These are phyloP conservation scores for Handroanthus guayacan DNA, from an alignment of 257 asterid genomes.

Conservation along the genomic window DNA sequence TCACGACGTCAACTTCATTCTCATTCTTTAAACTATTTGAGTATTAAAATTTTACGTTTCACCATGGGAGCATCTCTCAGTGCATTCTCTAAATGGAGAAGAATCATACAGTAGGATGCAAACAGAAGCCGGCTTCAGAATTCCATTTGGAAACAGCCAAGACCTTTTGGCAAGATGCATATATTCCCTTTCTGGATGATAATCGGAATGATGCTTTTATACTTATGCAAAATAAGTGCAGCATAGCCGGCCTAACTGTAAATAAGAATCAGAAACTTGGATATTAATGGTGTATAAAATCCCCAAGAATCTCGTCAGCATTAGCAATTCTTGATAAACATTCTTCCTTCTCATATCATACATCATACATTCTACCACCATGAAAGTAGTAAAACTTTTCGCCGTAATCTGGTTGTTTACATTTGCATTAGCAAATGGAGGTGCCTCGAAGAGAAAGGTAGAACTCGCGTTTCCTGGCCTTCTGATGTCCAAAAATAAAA, in stretches of 20 bases:
- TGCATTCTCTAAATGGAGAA: slow-evolving; percentile 22
- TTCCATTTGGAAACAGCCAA: slow-evolving; percentile 32
- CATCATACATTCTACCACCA: slow-evolving; percentile 9
- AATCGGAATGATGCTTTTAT: slow-evolving; percentile 24
- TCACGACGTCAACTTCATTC: not conserved
- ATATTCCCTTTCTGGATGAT: not conserved
- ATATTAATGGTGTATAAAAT: slow-evolving; percentile 35
- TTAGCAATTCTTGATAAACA: slow-evolving; percentile 31
- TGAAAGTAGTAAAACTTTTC: slow-evolving; percentile 38
- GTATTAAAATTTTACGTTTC: not conserved
- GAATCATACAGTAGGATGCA: slow-evolving; percentile 16
- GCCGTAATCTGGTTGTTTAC: slow-evolving; percentile 34
- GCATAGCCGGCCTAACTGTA: not conserved
- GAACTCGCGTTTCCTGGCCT: not conserved
- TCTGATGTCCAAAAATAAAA: too few species aligned
- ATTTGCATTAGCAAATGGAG: slow-evolving; percentile 42
- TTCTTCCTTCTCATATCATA: slow-evolving; percentile 6
- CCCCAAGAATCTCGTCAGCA: slow-evolving; percentile 11
- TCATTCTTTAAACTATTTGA: not conserved
- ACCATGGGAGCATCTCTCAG: not conserved
- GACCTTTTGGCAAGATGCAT: not conserved
- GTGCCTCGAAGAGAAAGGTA: slow-evolving; percentile 48
- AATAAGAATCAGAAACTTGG: not conserved
- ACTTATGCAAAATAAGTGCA: slow-evolving; percentile 9
- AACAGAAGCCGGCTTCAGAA: slow-evolving; percentile 45